Conservation (phyloP, 2,329 filamentous ascomycete species). For the Xylariomycetidae sp. region DNA sequence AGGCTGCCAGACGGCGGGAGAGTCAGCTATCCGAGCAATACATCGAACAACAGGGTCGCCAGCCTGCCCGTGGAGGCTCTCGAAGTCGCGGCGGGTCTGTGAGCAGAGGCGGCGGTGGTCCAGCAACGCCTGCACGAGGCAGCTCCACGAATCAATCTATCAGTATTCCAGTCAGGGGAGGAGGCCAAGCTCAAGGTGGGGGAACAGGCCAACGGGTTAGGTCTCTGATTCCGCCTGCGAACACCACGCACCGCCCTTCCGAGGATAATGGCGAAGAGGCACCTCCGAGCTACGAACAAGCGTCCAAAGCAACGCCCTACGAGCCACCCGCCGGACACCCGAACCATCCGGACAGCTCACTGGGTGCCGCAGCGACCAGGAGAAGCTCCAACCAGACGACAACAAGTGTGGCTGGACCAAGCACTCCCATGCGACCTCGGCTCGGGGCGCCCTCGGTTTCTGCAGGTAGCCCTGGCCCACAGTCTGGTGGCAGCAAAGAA, state of each 20-base stretch:
- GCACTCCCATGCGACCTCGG: conserved; percentile 33
- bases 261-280: conserved; percentile 43
- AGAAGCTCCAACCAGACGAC: conserved; percentile 10
- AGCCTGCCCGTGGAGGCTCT: conserved; percentile 17
- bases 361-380: conserved; percentile 15
- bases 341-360: conserved; percentile 38
- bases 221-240: conserved; percentile 38
- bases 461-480: conserved; percentile 6
- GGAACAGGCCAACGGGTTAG: conserved; percentile 35
- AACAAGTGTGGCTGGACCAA: conserved; percentile 15
- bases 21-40: conserved; percentile 63
- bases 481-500: conserved; percentile 15
- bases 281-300: conserved; percentile 53
- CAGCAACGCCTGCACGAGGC: conserved; percentile 18
- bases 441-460: conserved; percentile 11
- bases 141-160: conserved; percentile 20
- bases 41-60: conserved; percentile 57
- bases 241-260: conserved; percentile 30
- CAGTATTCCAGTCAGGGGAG: conserved; percentile 13
- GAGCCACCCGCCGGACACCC: conserved; percentile 47
- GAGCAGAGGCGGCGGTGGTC: conserved; percentile 14
- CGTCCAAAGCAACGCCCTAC: conserved; percentile 45
- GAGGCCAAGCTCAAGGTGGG: conserved; percentile 12
- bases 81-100: conserved; percentile 15
- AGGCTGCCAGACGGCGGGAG: conserved; percentile 59